Base-by-base conservation (phyloP, 2,329 filamentous ascomycete species). In the Ophiosphaerella narmari region DNA sequence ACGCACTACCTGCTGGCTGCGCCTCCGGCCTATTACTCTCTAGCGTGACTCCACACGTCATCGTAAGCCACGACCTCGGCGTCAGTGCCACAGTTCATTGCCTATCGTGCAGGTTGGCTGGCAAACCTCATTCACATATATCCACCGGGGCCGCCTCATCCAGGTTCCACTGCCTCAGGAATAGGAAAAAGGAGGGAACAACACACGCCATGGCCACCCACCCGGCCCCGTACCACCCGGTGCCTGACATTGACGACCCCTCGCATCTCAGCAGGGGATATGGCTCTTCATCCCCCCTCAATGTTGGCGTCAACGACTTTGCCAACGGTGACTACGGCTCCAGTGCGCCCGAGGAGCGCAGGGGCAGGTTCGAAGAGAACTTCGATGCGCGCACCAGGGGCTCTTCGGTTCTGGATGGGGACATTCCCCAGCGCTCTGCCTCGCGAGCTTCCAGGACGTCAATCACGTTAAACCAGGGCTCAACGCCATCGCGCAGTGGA, bases 381-480 rank as follows among this genome's bases (percentile, higher is more conserved):
- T 89, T 87, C 80, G 86, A 89, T 74, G 84, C 83, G 43, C 85
- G 81, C 63, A 85, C 84, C 63, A 82, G 86, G 55, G 86, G 85
- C 39, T 83, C 83, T 62, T 88, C 86, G 33, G 79, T 88, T 50
- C 66, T 86, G 52, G 82, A 85, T 63, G 80, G 78, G 41, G 68
- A 71, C 44, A 52, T 71, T 34, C 79, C 87, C 74, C 81, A 86
- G 70, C 85, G 86, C 59, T 82, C 86, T 46, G 79, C 79, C 54
- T 89, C 86, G 11, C 78, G 81, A 53, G 80, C 80, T 48, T 65
- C 62, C n/a, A 24, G 50, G 13, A 41, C 40, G 9, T 48, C 45
- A 8, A 52, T 48, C 9, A 64, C 60, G 2, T 44, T 65, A 33
- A 60, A 68, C 69, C 70, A 66, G 68, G 71, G 80, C 62, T 82